Evolutionary conservation across 257 asterid genomes (phyloP).

Genomic region (Solanum virginianum): DNA sequence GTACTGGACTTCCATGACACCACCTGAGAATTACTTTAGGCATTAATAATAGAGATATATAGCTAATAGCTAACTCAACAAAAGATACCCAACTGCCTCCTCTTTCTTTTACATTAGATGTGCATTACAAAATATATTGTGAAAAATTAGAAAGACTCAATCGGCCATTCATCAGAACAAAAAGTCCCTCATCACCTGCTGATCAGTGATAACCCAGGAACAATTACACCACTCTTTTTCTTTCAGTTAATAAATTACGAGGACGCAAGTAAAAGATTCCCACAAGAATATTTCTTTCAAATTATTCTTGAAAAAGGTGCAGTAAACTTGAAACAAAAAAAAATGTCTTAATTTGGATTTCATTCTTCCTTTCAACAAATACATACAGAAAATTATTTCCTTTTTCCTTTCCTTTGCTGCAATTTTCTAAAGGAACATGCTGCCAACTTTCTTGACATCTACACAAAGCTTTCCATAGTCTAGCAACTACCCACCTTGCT

Average conservation of each 20-base stretch:
- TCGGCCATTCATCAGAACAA: not conserved
- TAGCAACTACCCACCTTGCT: conserved; percentile 49
- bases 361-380: not conserved
- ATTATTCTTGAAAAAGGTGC: not conserved
- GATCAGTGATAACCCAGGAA: not conserved
- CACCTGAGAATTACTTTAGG: conserved; percentile 39
- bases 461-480: not conserved
- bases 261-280: not conserved
- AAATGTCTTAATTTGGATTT: not conserved
- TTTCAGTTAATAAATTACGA: not conserved
- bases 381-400: not conserved
- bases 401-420: not conserved
- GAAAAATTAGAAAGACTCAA: not conserved
- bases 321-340: not conserved
- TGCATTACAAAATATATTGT: not conserved
- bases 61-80: not conserved
- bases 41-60: not conserved
- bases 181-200: not conserved
- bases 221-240: not conserved
- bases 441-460: not conserved
- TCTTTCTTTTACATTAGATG: not conserved
- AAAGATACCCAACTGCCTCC: not conserved
- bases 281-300: not conserved
- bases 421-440: not conserved
- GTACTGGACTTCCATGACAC: conserved; percentile 99